A percentile compares a stretch with the other conserved stretches of the same genome.
Conservation (phyloP, 225 moss, liverwort and hornwort species). For the Sphagnum tenellum region DNA sequence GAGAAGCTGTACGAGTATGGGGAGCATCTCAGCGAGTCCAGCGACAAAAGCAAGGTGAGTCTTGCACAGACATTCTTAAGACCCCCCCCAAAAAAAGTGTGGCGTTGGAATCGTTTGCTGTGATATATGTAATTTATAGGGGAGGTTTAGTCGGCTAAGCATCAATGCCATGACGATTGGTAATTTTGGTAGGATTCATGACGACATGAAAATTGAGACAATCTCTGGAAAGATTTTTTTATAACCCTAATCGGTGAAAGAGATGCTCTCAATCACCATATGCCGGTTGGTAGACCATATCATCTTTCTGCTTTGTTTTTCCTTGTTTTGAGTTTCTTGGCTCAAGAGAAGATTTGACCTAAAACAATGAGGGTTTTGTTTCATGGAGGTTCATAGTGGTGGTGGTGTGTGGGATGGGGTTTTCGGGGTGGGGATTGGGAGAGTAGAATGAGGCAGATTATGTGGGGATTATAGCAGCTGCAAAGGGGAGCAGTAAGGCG, state of each 20-base stretch:
- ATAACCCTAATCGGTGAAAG: not conserved
- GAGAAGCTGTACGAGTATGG: constrained; percentile 63
- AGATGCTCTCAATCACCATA: not conserved
- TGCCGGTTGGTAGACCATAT: not conserved
- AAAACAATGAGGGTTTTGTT: not conserved
- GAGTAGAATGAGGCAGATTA: constrained; percentile 90
- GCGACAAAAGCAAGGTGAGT: constrained; percentile 43
- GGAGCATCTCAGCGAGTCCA: constrained; percentile 50
- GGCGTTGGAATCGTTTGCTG: too few species aligned
- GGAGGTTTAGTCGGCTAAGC: too few species aligned
- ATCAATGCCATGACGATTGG: too few species aligned
- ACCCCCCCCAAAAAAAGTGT: too few species aligned
- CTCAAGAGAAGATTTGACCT: not conserved
- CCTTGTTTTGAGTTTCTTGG: not conserved
- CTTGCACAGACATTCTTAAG: too few species aligned
- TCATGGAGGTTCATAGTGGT: not conserved
- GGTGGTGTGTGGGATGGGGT: constrained; percentile 1
- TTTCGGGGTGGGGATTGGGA: too few species aligned
- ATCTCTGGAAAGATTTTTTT: too few species aligned
- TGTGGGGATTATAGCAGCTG: constrained; percentile 86
- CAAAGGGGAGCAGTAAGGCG: constrained; percentile 84
- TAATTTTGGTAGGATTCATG: too few species aligned
- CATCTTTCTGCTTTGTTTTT: not conserved
- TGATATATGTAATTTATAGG: too few species aligned
- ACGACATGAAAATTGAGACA: too few species aligned